Conservation (phyloP, 140 eudicot genomes). For the Anethum foeniculum region DNA sequence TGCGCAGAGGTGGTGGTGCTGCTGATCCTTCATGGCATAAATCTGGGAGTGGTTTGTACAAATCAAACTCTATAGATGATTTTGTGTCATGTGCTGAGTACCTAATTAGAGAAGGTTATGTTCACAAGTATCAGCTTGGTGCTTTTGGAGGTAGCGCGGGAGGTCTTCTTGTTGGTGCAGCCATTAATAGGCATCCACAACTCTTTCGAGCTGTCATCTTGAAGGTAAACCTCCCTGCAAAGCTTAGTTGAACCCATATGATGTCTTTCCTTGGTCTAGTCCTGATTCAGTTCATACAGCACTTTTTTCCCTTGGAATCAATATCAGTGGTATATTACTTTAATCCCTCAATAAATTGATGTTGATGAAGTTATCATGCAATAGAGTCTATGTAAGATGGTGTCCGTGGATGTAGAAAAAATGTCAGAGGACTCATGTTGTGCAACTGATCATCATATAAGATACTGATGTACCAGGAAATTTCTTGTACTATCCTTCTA, state of each 20-base stretch:
- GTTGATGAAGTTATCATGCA: not conserved
- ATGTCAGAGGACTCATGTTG: not conserved
- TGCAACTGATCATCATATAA: not conserved
- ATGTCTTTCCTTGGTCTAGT: not conserved
- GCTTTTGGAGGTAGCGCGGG: conserved; percentile 87
- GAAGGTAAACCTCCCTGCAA: conserved; percentile 38
- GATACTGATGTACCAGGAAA: too few relatives aligned
- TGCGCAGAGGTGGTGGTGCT: conserved; percentile 83
- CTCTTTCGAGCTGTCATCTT: conserved; percentile 73
- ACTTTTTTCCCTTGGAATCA: not conserved
- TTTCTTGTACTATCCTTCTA: too few relatives aligned
- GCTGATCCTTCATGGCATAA: conserved; percentile 73
- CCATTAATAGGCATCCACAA: conserved; percentile 60
- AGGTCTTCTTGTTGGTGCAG: conserved; percentile 66
- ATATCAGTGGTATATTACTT: not conserved
- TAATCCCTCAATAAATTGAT: not conserved
- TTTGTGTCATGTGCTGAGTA: conserved; percentile 72
- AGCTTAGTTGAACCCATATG: not conserved
- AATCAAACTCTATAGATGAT: conserved; percentile 69
- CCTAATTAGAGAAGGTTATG: conserved; percentile 64
- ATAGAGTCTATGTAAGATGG: not conserved
- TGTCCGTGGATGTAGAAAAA: not conserved
- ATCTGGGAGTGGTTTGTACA: conserved; percentile 57
- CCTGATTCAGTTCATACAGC: not conserved
- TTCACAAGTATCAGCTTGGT: conserved; percentile 43